These are phyloP conservation scores for Phalaenopsis aphrodite DNA, from an alignment of 106 monocot genomes.

Conservation along the genomic window DNA sequence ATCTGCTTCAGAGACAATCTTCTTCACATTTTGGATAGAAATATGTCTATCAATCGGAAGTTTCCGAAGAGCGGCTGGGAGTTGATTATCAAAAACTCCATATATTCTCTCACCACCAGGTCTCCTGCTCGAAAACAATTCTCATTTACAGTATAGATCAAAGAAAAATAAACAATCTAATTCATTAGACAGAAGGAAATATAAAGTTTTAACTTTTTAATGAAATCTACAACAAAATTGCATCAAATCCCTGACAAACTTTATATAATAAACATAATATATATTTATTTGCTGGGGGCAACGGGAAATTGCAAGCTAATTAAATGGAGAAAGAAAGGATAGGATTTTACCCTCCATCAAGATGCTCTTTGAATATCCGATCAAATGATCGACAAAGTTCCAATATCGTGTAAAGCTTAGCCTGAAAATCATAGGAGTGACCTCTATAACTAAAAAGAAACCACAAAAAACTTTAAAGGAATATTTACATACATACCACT, in stretches of 20 bases:
- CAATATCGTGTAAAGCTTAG: slow-evolving; percentile 67
- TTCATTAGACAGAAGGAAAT: neutral
- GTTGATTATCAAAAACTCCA: slow-evolving; percentile 71
- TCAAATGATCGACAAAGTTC: slow-evolving; percentile 51
- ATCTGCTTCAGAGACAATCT: slow-evolving; percentile 63
- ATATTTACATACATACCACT: no score
- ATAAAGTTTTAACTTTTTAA: neutral
- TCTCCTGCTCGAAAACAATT: slow-evolving; percentile 30
- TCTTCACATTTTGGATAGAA: slow-evolving; percentile 63
- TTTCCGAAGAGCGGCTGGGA: slow-evolving; percentile 57
- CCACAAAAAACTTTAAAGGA: neutral
- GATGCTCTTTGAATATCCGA: slow-evolving; percentile 63
- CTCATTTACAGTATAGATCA: neutral
- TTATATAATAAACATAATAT: neutral
- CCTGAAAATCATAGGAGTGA: slow-evolving; percentile 24
- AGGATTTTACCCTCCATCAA: slow-evolving; percentile 70
- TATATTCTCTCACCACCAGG: slow-evolving; percentile 73
- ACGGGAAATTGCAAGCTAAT: neutral
- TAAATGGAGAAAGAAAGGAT: neutral
- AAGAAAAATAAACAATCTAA: neutral
- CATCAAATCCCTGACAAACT: neutral
- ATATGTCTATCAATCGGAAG: slow-evolving; percentile 61
- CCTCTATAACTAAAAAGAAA: neutral
- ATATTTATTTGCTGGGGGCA: neutral
- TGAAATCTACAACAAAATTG: neutral